Evolutionary conservation across 192 early-diverging fungal genomes (phyloP).

Genomic region (Glomus cerebriforme): DNA sequence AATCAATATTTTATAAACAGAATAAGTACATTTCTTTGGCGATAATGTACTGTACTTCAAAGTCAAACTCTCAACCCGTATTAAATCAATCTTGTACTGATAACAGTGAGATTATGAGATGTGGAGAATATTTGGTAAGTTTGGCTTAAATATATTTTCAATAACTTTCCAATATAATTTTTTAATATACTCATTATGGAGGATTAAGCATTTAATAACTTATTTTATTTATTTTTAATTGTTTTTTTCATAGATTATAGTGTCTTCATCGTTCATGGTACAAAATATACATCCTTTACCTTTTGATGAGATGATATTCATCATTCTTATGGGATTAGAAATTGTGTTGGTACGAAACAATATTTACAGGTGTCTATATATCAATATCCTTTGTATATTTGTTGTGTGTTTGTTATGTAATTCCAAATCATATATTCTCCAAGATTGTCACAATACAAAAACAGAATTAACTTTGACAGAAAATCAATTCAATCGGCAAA

Average conservation of each 20-base stretch:
- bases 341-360: too few species aligned
- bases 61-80: neutral
- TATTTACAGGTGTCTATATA: too few species aligned
- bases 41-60: constrained; percentile 35
- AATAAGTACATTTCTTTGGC: constrained; percentile 57
- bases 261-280: constrained; percentile 51
- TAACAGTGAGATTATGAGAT: constrained; percentile 62
- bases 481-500: too few species aligned
- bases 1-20: constrained; percentile 38
- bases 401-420: too few species aligned
- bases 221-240: neutral
- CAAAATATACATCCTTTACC: constrained; percentile 50
- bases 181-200: constrained; percentile 48
- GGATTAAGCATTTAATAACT: constrained; percentile 48
- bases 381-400: too few species aligned
- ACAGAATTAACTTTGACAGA: too few species aligned
- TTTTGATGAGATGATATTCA: constrained; percentile 47
- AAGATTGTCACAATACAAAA: too few species aligned
- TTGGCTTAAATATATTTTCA: neutral
- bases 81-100: constrained; percentile 54
- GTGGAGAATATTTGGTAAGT: constrained; percentile 54
- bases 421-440: too few species aligned
- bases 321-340: too few species aligned
- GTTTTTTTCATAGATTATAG: constrained; percentile 30
- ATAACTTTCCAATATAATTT: constrained; percentile 20